Conservation (phyloP, 2,329 filamentous ascomycete genomes). For the Diplodia seriata region DNA sequence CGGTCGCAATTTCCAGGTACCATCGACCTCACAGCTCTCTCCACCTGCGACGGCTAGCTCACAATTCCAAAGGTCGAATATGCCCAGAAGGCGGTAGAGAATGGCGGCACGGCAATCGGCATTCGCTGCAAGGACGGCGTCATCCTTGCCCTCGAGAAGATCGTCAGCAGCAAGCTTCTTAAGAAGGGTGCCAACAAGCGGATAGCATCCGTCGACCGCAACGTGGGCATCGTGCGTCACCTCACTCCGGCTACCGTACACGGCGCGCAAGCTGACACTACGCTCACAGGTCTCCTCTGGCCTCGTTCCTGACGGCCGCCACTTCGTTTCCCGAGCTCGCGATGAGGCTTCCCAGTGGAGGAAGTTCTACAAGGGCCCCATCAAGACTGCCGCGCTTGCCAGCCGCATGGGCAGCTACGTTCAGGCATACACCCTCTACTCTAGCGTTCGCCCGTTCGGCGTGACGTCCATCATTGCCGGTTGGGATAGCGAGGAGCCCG, state of each 20-base stretch:
- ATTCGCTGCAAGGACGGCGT: constrained; percentile 98
- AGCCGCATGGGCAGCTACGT: constrained; percentile 94
- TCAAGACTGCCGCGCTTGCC: constrained; percentile 85
- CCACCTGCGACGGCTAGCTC: not conserved
- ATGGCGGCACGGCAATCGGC: constrained; percentile 92
- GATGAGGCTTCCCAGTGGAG: constrained; percentile 94
- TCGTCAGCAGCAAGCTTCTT: constrained; percentile 91
- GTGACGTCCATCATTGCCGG: constrained; percentile 94
- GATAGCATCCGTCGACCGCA: constrained; percentile 92
- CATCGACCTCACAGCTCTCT: not conserved
- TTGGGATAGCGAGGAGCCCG: constrained; percentile 87
- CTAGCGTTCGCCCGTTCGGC: constrained; percentile 93
- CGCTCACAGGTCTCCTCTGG: constrained; percentile 82
- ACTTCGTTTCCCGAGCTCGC: constrained; percentile 92
- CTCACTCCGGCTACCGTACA: not conserved
- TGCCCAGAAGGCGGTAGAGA: constrained; percentile 97
- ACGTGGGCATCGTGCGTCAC: constrained; percentile 83
- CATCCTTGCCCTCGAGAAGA: constrained; percentile 95
- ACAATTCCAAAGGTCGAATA: constrained; percentile 73
- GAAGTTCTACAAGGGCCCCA: constrained; percentile 91
- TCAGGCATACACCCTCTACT: constrained; percentile 97
- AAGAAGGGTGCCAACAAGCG: constrained; percentile 96
- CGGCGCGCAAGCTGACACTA: constrained; percentile 7
- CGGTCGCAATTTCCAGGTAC: constrained; percentile 96
- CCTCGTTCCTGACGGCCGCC: constrained; percentile 90